Percentiles rank a stretch among this genome's conserved stretches.
Evolutionary conservation across 805 yeast species (phyloP).

Genomic region (Candida sphagnicola): DNA sequence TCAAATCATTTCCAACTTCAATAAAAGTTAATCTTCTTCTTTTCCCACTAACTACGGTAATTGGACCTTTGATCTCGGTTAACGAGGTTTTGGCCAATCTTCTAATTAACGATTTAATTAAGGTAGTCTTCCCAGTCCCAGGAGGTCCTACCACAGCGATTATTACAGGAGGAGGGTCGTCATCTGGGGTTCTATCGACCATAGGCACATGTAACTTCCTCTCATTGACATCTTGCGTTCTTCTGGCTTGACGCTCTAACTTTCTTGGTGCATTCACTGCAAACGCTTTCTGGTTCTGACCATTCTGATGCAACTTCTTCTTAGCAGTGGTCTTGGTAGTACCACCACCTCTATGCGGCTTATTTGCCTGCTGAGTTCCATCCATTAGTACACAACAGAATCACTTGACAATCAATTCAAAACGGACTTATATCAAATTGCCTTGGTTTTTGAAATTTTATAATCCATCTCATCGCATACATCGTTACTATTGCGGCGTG

Average conservation of each 20-base stretch:
- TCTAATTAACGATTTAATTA: slow-evolving; percentile 83
- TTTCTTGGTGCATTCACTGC: slow-evolving; percentile 67
- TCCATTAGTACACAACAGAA: too few species aligned
- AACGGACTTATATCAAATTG: too few species aligned
- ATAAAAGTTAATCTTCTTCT: slow-evolving; percentile 87
- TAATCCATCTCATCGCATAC: neutral
- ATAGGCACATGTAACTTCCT: slow-evolving; percentile 91
- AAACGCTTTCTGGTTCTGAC: slow-evolving; percentile 47
- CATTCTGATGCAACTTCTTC: slow-evolving; percentile 84
- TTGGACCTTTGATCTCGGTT: slow-evolving; percentile 88
- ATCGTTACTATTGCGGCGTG: neutral
- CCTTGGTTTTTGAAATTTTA: neutral
- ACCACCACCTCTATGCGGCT: slow-evolving; percentile 71
- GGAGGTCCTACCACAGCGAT: slow-evolving; percentile 98
- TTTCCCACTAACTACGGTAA: slow-evolving; percentile 94
- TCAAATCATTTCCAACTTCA: slow-evolving; percentile 89
- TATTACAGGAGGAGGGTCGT: slow-evolving; percentile 94
- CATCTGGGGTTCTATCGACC: slow-evolving; percentile 96
- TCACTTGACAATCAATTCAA: too few species aligned
- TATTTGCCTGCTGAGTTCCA: slow-evolving; percentile 58
- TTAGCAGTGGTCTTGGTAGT: slow-evolving; percentile 56
- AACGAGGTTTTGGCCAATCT: slow-evolving; percentile 84
- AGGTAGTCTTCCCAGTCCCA: slow-evolving; percentile 95
- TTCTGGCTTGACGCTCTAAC: slow-evolving; percentile 74
- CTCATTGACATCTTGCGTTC: slow-evolving; percentile 81